Evolutionary conservation across 306 rosid genomes (phyloP).

Genomic region (Trifolium repens): DNA sequence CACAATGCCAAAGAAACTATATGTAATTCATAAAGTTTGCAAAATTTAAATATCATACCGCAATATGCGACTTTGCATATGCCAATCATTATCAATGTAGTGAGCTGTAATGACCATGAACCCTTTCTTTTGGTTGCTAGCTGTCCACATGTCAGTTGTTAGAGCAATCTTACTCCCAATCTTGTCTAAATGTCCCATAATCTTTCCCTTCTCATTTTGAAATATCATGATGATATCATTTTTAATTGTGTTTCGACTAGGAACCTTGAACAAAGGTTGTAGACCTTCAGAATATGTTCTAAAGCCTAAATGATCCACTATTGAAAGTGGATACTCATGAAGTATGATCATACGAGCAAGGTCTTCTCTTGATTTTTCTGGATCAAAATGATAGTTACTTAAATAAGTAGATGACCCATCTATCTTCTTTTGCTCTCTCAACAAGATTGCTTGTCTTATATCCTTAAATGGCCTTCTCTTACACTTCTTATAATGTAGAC

Average conservation of each 20-base stretch:
- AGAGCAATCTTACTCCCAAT: neutral
- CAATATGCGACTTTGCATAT: conserved; percentile 6
- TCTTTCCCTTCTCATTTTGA: neutral
- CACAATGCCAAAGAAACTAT: no score
- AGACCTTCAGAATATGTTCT: neutral
- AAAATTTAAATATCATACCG: neutral
- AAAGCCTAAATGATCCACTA: neutral
- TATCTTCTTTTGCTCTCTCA: no score
- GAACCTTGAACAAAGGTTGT: neutral
- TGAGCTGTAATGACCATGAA: neutral
- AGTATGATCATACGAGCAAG: neutral
- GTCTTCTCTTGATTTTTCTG: no score
- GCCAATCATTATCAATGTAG: conserved; percentile 13
- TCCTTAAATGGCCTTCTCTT: no score
- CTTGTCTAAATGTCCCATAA: neutral
- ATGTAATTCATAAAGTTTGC: no score
- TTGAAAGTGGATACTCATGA: neutral
- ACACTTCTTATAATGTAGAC: no score
- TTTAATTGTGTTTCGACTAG: neutral
- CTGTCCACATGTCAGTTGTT: neutral
- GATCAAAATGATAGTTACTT: no score
- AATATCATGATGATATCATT: no score
- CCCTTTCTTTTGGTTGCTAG: conserved; percentile 14
- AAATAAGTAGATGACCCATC: no score
- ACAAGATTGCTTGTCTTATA: no score